Evolutionary conservation across 495 filamentous ascomycete species (phyloP).

Genomic region (Polyplosphaeria fusca): DNA sequence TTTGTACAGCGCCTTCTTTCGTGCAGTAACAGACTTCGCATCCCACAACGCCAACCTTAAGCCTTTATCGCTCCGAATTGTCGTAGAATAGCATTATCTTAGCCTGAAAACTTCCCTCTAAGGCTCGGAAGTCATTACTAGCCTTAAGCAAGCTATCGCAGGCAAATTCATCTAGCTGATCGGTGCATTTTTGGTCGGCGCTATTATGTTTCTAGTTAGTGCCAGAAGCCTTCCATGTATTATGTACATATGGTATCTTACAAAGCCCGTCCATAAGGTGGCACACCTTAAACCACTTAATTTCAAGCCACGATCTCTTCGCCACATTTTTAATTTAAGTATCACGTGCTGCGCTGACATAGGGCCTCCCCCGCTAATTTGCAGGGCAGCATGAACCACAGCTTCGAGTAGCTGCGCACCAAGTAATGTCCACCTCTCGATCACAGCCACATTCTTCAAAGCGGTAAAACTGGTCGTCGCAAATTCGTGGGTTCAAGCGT

Average conservation of each 20-base stretch:
- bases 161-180: conserved; percentile 2
- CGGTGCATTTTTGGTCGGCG: no score
- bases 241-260: no score
- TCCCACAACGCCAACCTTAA: conserved; percentile 17
- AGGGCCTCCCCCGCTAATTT: background rate
- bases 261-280: no score
- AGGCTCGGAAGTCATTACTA: conserved; percentile 11
- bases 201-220: no score
- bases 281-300: no score
- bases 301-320: no score
- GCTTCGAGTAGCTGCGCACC: background rate
- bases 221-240: no score
- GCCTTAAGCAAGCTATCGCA: conserved; percentile 8
- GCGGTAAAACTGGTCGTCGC: background rate
- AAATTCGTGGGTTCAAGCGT: background rate
- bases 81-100: conserved; percentile 12
- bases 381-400: background rate
- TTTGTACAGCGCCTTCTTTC: conserved; percentile 26
- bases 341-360: no score
- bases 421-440: background rate
- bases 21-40: conserved; percentile 16
- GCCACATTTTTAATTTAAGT: no score
- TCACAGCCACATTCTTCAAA: background rate
- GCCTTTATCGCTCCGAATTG: conserved; percentile 11
- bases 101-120: conserved; percentile 9